These are phyloP conservation scores for Pleoardoris graminearum DNA, from an alignment of 2,329 filamentous ascomycete genomes.

Conservation along the genomic window DNA sequence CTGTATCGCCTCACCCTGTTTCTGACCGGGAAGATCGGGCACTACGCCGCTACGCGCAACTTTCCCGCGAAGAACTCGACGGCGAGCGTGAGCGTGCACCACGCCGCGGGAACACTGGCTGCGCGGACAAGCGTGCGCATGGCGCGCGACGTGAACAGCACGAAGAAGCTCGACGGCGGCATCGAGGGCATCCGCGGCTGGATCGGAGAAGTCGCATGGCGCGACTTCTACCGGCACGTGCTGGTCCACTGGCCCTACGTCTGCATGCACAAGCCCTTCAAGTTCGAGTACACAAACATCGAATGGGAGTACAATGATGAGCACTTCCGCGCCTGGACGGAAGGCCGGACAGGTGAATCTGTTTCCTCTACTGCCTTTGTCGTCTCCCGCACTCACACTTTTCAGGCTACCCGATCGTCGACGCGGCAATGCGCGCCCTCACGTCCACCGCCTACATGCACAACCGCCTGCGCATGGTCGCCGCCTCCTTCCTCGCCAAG, in stretches of 20 bases:
- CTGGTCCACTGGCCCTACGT: conserved; percentile 83
- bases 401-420: conserved; percentile 52
- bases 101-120: conserved; percentile 51
- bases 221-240: conserved; percentile 62
- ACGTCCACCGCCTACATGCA: conserved; percentile 57
- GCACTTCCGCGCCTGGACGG: conserved; percentile 68
- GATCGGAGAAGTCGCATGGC: conserved; percentile 58
- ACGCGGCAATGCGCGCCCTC: conserved; percentile 57
- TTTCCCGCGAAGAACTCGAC: conserved; percentile 49
- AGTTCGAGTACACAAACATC: conserved; percentile 81
- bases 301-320: conserved; percentile 65
- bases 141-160: conserved; percentile 55
- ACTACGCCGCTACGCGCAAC: conserved; percentile 48
- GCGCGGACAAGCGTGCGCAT: conserved; percentile 52
- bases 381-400: too few relatives aligned
- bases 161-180: conserved; percentile 57
- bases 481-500: conserved; percentile 53
- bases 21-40: conserved; percentile 50
- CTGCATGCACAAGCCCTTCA: conserved; percentile 78
- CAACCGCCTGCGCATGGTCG: conserved; percentile 57
- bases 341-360: conserved; percentile 39
- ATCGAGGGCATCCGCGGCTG: conserved; percentile 50
- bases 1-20: conserved; percentile 48
- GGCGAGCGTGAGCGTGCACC: conserved; percentile 49
- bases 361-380: background rate